Conservation (phyloP, 2,329 filamentous ascomycete species). For the Ophiostoma novo-ulmi region DNA sequence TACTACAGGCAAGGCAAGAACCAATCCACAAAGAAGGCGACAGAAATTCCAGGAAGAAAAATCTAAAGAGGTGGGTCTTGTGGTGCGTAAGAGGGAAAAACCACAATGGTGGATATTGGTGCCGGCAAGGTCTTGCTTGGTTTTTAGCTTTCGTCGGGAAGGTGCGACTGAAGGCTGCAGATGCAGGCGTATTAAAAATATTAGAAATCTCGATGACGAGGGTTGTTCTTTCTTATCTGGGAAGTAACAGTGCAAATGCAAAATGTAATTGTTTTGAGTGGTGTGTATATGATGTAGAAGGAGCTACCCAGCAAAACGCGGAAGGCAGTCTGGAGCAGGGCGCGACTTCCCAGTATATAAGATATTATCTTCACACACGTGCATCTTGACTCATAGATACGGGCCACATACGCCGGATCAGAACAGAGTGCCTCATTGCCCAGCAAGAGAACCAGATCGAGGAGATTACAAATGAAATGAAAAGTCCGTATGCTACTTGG, state of each 20-base stretch:
- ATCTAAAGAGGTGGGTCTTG: constrained; percentile 20
- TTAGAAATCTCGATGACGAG: constrained; percentile 12
- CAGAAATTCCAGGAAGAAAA: constrained; percentile 27
- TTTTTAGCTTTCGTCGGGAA: not conserved
- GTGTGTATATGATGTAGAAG: not conserved
- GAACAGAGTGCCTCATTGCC: not conserved
- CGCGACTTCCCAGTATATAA: not conserved
- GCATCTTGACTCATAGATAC: not conserved
- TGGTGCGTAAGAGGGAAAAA: constrained; percentile 12
- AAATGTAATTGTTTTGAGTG: not conserved
- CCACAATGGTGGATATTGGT: constrained; percentile 11
- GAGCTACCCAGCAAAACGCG: not conserved
- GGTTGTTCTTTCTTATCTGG: constrained; percentile 18
- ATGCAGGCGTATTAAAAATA: not conserved
- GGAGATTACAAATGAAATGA: not conserved
- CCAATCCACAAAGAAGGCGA: constrained; percentile 23
- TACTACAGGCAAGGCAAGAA: not conserved
- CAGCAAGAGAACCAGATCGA: not conserved
- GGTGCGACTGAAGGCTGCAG: constrained; percentile 2
- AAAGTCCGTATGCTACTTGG: not conserved
- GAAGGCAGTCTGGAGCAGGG: not conserved
- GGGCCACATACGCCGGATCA: not conserved
- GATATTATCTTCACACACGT: not conserved
- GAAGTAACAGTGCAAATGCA: not conserved
- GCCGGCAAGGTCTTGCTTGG: not conserved